These are phyloP conservation scores for Vigna reflexopilosa DNA, from an alignment of 306 rosid species.

Conservation along the genomic window DNA sequence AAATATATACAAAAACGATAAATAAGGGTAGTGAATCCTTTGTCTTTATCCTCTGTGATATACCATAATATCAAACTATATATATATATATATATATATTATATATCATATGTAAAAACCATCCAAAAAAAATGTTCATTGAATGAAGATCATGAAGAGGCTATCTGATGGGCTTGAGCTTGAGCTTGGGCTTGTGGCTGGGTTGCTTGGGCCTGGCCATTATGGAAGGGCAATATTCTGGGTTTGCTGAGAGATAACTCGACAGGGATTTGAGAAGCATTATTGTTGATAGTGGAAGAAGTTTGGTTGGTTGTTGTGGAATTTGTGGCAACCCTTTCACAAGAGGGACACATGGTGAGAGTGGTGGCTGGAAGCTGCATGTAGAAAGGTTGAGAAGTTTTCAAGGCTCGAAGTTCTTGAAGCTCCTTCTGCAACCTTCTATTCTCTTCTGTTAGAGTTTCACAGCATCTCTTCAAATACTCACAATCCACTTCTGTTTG, in stretches of 20 bases:
- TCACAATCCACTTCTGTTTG: constrained; percentile 98
- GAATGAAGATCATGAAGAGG: constrained; percentile 45
- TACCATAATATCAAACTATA: background rate
- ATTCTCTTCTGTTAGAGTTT: constrained; percentile 91
- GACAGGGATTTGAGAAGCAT: constrained; percentile 10
- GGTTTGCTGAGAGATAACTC: constrained; percentile 50
- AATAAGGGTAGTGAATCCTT: background rate
- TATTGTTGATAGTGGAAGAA: constrained; percentile 14
- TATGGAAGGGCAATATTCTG: constrained; percentile 47
- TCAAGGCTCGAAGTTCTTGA: constrained; percentile 88
- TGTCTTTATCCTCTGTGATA: constrained; percentile 26
- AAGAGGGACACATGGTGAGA: constrained; percentile 97
- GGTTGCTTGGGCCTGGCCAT: constrained; percentile 47
- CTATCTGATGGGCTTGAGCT: constrained; percentile 53
- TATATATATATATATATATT: background rate
- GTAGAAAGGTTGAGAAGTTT: constrained; percentile 89
- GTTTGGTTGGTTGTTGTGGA: constrained; percentile 33
- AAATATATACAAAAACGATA: background rate
- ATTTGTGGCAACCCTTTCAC: constrained; percentile 78
- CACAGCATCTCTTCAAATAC: constrained; percentile 93
- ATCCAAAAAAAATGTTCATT: background rate
- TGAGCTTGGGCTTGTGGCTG: constrained; percentile 51
- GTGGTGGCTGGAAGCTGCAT: constrained; percentile 99
- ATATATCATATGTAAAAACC: constrained; percentile 8
- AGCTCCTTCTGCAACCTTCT: constrained; percentile 91